These are phyloP conservation scores for Hyphodiscus sp. DNA, from an alignment of 2,329 filamentous ascomycete genomes.

Conservation along the genomic window DNA sequence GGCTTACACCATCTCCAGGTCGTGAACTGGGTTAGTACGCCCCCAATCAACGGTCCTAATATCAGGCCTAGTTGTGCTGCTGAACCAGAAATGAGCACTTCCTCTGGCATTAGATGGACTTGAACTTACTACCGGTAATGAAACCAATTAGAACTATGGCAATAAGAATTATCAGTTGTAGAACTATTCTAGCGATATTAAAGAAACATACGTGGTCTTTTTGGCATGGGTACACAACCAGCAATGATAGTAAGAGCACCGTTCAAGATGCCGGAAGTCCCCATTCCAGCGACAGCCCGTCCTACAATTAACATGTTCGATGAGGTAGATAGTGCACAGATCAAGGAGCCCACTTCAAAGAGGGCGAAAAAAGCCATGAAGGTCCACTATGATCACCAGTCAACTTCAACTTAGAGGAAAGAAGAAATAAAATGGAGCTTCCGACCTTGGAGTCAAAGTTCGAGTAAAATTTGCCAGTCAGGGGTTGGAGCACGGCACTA, in stretches of 20 bases:
- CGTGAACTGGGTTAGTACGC: conserved; percentile 28
- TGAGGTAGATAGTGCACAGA: conserved; percentile 43
- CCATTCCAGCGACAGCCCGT: conserved; percentile 45
- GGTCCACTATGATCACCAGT: conserved; percentile 22
- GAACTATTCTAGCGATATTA: no score
- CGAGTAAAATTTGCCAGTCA: conserved; percentile 44
- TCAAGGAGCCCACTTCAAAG: conserved; percentile 48
- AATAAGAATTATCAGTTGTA: not conserved
- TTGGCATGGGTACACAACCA: conserved; percentile 22
- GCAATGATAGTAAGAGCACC: conserved; percentile 45
- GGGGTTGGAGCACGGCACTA: conserved; percentile 34
- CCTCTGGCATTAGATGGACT: not conserved
- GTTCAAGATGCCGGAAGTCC: conserved; percentile 42
- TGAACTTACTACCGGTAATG: not conserved
- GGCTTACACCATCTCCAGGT: conserved; percentile 20
- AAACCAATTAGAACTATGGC: not conserved
- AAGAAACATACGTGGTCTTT: not conserved
- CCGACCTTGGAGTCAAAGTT: conserved; percentile 32
- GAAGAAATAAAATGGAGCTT: not conserved
- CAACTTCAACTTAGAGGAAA: not conserved
- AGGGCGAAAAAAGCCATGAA: conserved; percentile 37
- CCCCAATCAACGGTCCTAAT: conserved; percentile 27
- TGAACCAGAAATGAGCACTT: not conserved
- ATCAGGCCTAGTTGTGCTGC: conserved; percentile 4
- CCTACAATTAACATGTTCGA: conserved; percentile 47